Evolutionary conservation across 306 rosid genomes (phyloP), one percentile per base, ranked within the genome.

Genomic region (Fragaria ananassa): DNA sequence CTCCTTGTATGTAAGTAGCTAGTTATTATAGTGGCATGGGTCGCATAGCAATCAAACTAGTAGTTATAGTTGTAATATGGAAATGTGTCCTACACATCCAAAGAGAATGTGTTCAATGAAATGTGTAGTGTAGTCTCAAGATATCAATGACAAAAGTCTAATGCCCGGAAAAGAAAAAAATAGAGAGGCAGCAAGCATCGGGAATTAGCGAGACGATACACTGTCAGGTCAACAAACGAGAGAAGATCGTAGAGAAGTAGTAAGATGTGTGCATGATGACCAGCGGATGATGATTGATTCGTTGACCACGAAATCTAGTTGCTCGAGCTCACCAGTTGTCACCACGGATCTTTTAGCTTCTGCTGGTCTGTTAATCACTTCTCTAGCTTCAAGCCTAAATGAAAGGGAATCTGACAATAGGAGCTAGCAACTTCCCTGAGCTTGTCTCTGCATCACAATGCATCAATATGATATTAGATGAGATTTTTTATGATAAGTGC

Each of bases 211-310:
- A 70, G 9, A 53, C 51, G 71, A 25, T 80, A 81, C 3, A 19
- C 46, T 14, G 68, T 62, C 44, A 31, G 66, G 5, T 84, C 80
- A 93, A 78, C 93, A 93, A 80, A 91, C 96, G 29, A 93, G 92
- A 41, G 98, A 93, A 63, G 92, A 89, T 83, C 91, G 80, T 61
- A 88, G 86, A 39, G 97, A 89, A 66, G 93, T 87, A 10, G 89
- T 85, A 50, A 89, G 89, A 51, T 89, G 93, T 0, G 98, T 93
- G 83, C 97, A 93, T 0, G 98, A 93, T 10, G 93, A 89, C 98
- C 98, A 93, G 8, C 98, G 89, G 41, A 91, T 93, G 65, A 93
- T 90, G 65, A 93, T 90, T 17, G 96, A 91, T 84, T 93, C 96
- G 2, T 93, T 80, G 80, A 93, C 96, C 77, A 89, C 81, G 46